Percentiles rank a stretch among this genome's conserved stretches.
phyloP scores from a whole-genome alignment of 1,284 basidiomycete species.

The Ustilago cynodontis region DNA sequence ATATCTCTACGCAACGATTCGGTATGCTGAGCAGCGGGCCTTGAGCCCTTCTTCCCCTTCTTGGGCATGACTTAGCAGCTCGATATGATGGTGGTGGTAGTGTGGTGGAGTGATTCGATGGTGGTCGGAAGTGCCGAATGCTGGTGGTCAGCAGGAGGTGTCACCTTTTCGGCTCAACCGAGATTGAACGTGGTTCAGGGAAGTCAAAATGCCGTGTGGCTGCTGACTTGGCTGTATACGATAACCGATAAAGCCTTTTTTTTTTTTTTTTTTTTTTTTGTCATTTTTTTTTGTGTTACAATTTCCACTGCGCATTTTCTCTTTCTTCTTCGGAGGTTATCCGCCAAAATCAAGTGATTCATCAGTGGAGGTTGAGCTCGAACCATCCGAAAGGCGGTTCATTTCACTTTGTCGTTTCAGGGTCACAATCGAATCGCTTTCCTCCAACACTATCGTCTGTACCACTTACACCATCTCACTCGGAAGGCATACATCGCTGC shows the following conservation, averaged over 20 bases:
- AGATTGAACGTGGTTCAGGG: background rate
- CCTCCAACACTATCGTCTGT: background rate
- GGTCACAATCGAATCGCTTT: background rate
- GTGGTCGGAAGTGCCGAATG: background rate
- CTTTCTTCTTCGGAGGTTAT: background rate
- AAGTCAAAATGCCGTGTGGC: too few species aligned
- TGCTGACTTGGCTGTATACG: background rate
- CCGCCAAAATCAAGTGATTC: background rate
- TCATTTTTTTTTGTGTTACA: constrained; percentile 16
- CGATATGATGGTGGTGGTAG: background rate
- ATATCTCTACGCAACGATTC: constrained; percentile 42
- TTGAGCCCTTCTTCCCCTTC: constrained; percentile 43
- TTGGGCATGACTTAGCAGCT: constrained; percentile 30
- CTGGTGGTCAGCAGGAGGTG: background rate
- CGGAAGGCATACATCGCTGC: background rate
- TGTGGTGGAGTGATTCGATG: background rate
- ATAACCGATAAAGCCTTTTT: too few species aligned
- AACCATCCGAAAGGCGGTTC: constrained; percentile 15
- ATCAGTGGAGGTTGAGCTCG: constrained; percentile 20
- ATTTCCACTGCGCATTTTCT: background rate
- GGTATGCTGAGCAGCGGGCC: constrained; percentile 18
- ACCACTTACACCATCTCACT: constrained; percentile 1
- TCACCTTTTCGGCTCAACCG: constrained; percentile 18
- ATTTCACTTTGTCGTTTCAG: background rate
- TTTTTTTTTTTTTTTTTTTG: constrained; percentile 6